Percentiles rank a stretch among this genome's conserved stretches.
Conservation (phyloP, 441 rosid species). For the Gossypium aridum region DNA sequence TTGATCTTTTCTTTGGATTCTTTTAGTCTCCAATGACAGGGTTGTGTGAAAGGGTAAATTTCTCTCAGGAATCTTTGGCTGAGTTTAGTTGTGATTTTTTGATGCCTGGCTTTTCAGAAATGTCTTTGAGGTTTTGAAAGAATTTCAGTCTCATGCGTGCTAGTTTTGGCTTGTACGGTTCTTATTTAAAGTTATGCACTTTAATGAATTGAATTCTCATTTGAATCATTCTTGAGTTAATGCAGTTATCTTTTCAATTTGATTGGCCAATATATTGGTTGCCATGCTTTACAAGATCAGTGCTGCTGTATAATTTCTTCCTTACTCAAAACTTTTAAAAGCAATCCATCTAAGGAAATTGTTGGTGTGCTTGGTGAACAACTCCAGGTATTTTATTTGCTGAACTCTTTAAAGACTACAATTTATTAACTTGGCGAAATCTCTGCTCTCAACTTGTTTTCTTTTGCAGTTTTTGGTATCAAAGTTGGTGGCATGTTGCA, state of each 20-base stretch:
- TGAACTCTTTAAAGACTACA: not conserved
- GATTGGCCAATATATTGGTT: constrained; percentile 73
- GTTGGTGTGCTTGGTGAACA: constrained; percentile 81
- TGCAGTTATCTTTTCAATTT: constrained; percentile 87
- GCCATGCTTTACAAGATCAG: constrained; percentile 75
- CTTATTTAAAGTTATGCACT: not conserved
- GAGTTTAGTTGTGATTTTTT: not conserved
- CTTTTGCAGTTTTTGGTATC: constrained; percentile 83
- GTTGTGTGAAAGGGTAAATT: not conserved
- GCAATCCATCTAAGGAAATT: constrained; percentile 59
- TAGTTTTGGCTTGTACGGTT: not conserved
- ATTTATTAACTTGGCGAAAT: not conserved
- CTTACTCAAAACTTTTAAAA: constrained; percentile 52
- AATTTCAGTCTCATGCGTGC: not conserved
- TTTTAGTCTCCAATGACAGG: not conserved
- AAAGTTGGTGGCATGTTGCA: constrained; percentile 84
- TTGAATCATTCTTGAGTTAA: constrained; percentile 20
- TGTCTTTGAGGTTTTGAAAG: not conserved
- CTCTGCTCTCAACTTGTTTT: constrained; percentile 14
- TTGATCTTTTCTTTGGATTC: not conserved
- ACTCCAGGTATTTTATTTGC: constrained; percentile 65
- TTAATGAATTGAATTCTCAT: constrained; percentile 8
- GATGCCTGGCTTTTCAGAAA: not conserved
- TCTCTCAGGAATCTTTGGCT: not conserved
- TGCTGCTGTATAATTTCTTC: constrained; percentile 71